Base-by-base conservation (phyloP, 169 alveolate genomes). In the Fabrea salina region DNA sequence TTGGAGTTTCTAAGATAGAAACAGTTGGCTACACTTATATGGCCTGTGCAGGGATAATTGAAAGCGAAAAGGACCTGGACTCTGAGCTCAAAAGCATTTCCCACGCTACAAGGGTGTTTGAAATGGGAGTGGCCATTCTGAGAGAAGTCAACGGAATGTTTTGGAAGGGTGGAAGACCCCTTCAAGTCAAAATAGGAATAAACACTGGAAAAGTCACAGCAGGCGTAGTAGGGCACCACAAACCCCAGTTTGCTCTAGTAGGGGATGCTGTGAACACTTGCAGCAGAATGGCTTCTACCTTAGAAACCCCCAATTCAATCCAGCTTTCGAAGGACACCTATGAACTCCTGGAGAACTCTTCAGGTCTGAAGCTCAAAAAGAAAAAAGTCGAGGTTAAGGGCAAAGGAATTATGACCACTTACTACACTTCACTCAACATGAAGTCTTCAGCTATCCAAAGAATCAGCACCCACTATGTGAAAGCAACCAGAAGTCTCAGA, bases 261-360 rank as follows among this genome's bases (percentile, higher is more conserved):
- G 97, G 96, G 27, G 96, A 91, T 80, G 83, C 94, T 19, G 95
- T 93, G 1, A 91, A 91, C 76, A 89, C 93, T 11, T 89, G 96
- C 22, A 79, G 91, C 57, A 75, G 95, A 79, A 91, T 93, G 82
- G 84, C 95, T 57, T 82, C 94, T 1, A 83, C 84, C 49, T 33
- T 61, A 25, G 6, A 61, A 19, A 8, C 53, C 7, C 7, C 50
- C 19, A 61, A 61, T 33, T 13, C 39, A 27, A 61, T 61, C 6
- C 74, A 61, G 19, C 8, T 61, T 8, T 61, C 54, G 7, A 25
- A 16, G 19, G 5, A 11, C 11, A 61, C 74, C 7, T 30, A 22
- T 33, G 6, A 19, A 61, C 11, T 61, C 7, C 19, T 61, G 7
- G 56, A 19, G 6, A 5, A 61, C 6, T 61, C 7, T 61, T 6